phyloP scores from a whole-genome alignment of 345 rosid genomes.

The Luvunga scandens region DNA sequence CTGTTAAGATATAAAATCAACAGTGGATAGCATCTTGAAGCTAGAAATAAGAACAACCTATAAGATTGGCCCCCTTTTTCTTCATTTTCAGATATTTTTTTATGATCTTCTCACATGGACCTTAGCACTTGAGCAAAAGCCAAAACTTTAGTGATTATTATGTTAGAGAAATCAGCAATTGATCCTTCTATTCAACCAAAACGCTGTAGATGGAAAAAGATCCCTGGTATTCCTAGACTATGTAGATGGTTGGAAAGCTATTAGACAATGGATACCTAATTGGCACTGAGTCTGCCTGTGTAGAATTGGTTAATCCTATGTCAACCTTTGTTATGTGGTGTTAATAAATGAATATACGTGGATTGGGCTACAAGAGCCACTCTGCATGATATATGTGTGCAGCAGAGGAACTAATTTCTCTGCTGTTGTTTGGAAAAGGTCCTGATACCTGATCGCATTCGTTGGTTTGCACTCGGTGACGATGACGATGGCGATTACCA shows the following conservation, averaged over 20 bases:
- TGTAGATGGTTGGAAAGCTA: not conserved
- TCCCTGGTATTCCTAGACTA: not conserved
- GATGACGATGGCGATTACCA: conserved; percentile 18
- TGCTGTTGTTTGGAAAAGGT: conserved; percentile 52
- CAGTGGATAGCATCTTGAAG: not conserved
- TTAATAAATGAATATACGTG: not conserved
- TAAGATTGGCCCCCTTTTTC: not conserved
- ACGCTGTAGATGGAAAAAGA: not conserved
- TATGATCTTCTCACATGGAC: not conserved
- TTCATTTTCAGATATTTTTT: not conserved
- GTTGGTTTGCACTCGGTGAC: conserved; percentile 26
- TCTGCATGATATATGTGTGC: conserved; percentile 15
- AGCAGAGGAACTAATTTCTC: conserved; percentile 45
- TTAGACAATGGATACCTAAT: not conserved
- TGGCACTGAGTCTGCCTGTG: not conserved
- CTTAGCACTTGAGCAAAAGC: not conserved
- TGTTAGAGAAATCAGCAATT: not conserved
- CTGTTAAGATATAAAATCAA: not conserved
- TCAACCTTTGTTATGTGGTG: not conserved
- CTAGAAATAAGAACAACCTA: not conserved
- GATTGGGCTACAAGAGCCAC: conserved; percentile 12
- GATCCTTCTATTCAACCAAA: not conserved
- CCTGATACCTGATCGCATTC: conserved; percentile 21
- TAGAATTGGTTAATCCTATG: not conserved
- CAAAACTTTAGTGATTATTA: not conserved